Evolutionary conservation across 176 grass and related monocot species (phyloP), one percentile per base, ranked within the genome.

Genomic region (Phragmites australis): DNA sequence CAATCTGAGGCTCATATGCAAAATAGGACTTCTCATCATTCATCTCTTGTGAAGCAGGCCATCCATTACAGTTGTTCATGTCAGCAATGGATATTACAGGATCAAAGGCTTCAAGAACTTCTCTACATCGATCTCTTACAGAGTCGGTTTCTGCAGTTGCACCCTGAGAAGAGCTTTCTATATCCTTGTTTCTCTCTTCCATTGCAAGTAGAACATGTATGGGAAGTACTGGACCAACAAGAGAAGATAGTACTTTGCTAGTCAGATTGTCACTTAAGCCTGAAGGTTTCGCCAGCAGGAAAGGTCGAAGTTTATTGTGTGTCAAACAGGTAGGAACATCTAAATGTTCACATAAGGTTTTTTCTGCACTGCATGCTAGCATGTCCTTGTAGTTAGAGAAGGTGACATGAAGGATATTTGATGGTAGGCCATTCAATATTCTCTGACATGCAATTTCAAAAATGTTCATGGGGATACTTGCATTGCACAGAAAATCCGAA

Each of bases 191-290:
- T 71, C 29, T 93, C 70, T 91, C 73, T 78, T 93, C 83, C 68
- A 94, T 78, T 78, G 92, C 84, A 85, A 98, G 88, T 77, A 98
- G 90, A 89, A 93, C 83, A 69, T 57, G 84, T 70, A 95, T 17
- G n/a, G 96, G 92, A 12, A 98, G 83, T 48, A 95, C 85, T 64
- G 96, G 92, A 53, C 90, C 96, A 31, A 98, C 81, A 78, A 94
- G 84, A 80, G 42, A 45, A 75, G 54, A 55, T 70, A 40, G 44
- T 89, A 68, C 80, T 88, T 86, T 93, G 63, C 76, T 80, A 64
- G 75, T 88, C 76, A 89, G 79, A 68, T 87, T 88, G 75, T 82
- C 79, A 69, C 86, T 40, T 91, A 68, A 88, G 86, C 81, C 80
- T 79, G 87, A 98, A 85, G 88, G 84, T 83, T 88, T 88, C 61